Evolutionary conservation across 2,329 filamentous ascomycete genomes (phyloP).

Genomic region (Diplocarpon rosae): DNA sequence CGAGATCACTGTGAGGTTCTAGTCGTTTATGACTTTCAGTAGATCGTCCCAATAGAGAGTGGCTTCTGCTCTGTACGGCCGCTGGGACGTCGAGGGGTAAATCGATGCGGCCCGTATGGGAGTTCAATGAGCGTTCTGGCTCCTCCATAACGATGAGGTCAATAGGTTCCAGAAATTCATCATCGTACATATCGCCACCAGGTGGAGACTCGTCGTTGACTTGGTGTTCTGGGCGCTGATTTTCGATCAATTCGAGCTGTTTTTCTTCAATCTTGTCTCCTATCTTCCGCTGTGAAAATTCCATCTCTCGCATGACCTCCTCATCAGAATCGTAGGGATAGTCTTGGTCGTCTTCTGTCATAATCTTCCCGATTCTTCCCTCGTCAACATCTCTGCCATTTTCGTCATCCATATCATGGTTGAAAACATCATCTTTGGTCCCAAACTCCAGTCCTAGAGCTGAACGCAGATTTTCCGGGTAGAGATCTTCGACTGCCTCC

Average conservation of each 20-base stretch:
- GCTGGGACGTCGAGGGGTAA: not conserved
- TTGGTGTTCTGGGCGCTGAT: conserved; percentile 6
- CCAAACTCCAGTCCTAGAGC: conserved; percentile 30
- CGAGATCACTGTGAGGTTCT: not conserved
- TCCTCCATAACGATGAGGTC: not conserved
- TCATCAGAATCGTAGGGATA: conserved; percentile 43
- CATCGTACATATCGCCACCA: conserved; percentile 3
- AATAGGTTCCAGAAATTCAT: conserved; percentile 8
- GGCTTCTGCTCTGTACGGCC: not conserved
- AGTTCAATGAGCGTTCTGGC: not conserved
- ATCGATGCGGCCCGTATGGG: not conserved
- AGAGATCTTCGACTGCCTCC: conserved; percentile 81
- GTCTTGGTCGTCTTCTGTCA: conserved; percentile 34
- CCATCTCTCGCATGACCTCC: conserved; percentile 31
- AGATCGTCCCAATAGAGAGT: not conserved
- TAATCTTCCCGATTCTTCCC: conserved; percentile 36
- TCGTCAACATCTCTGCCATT: conserved; percentile 48
- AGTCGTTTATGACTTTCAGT: not conserved
- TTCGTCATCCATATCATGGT: conserved; percentile 9
- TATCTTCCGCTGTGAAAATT: conserved; percentile 20
- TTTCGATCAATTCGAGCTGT: conserved; percentile 4
- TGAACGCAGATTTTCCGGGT: conserved; percentile 52
- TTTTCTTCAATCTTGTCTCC: conserved; percentile 15
- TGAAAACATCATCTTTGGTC: not conserved
- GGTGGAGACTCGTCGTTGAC: conserved; percentile 6